A percentile compares a stretch with the other conserved stretches of the same genome.
These are phyloP conservation scores for Aspergillus hancockii DNA, from an alignment of 495 filamentous ascomycete genomes.

Conservation along the genomic window DNA sequence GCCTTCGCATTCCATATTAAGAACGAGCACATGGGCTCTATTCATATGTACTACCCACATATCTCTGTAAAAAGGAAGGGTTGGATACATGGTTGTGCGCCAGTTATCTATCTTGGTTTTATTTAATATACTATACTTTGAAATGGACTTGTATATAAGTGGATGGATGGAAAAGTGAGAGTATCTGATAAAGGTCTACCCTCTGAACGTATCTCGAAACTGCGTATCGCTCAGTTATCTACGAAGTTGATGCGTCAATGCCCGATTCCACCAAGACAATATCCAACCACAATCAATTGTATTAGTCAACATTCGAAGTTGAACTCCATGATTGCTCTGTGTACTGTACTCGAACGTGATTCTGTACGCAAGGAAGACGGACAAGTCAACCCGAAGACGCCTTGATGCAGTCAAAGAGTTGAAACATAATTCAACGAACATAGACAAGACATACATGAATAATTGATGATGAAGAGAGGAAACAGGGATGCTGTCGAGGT, in stretches of 20 bases:
- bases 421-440: slow-evolving; percentile 9
- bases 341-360: slow-evolving; percentile 16
- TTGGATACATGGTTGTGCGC: too few relatives aligned
- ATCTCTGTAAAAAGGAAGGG: too few relatives aligned
- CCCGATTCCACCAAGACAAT: background rate
- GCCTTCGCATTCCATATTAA: too few relatives aligned
- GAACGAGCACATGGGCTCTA: too few relatives aligned
- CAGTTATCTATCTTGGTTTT: too few relatives aligned
- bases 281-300: slow-evolving; percentile 2
- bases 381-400: slow-evolving; percentile 24
- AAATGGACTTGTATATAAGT: too few relatives aligned
- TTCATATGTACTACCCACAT: too few relatives aligned
- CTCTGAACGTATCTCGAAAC: background rate
- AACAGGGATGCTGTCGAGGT: background rate
- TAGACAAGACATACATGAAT: slow-evolving; percentile 1
- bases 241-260: background rate
- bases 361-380: slow-evolving; percentile 22
- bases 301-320: slow-evolving; percentile 2
- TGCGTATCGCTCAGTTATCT: background rate
- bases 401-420: slow-evolving; percentile 23
- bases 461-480: background rate
- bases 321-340: slow-evolving; percentile 7
- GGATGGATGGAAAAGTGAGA: too few relatives aligned
- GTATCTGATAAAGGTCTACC: background rate
- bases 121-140: too few relatives aligned